Evolutionary conservation across 768 basidiomycete species (phyloP).

Genomic region (Boletellus emodensis): DNA sequence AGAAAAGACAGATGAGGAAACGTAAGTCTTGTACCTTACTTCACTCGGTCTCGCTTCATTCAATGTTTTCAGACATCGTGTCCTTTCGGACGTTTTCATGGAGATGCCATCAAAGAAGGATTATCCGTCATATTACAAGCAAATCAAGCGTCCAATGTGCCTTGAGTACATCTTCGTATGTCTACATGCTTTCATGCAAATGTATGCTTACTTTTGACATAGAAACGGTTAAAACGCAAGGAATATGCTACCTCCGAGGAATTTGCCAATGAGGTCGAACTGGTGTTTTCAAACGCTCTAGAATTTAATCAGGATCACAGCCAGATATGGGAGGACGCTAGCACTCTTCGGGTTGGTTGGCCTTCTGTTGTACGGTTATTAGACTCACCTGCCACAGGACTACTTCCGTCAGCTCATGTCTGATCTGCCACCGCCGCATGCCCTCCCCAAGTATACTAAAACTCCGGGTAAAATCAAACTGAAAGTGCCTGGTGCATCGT

Average conservation of each 20-base stretch:
- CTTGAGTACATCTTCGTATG: constrained; percentile 74
- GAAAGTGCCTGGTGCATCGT: constrained; percentile 47
- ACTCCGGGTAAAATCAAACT: constrained; percentile 67
- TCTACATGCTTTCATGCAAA: constrained; percentile 8
- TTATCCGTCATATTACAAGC: constrained; percentile 77
- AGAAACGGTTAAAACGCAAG: constrained; percentile 82
- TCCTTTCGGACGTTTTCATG: constrained; percentile 74
- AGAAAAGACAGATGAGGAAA: constrained; percentile 61
- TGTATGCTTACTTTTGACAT: constrained; percentile 2
- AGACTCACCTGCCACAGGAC: constrained; percentile 43
- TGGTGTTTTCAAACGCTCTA: constrained; percentile 87
- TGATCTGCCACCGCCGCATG: constrained; percentile 64
- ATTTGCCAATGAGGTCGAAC: constrained; percentile 83
- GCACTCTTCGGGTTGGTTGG: constrained; percentile 53
- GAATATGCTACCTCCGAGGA: constrained; percentile 64
- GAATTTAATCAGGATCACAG: constrained; percentile 86
- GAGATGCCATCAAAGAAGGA: constrained; percentile 75
- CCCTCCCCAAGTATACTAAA: constrained; percentile 61
- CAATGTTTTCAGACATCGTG: constrained; percentile 49
- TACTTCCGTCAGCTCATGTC: constrained; percentile 73
- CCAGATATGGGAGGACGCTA: constrained; percentile 77
- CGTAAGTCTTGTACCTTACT: constrained; percentile 41
- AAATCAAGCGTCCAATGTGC: constrained; percentile 76
- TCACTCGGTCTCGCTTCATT: not conserved
- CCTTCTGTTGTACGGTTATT: not conserved